phyloP scores from a whole-genome alignment of 2,329 filamentous ascomycete genomes.

The Monosporascus ibericus region DNA sequence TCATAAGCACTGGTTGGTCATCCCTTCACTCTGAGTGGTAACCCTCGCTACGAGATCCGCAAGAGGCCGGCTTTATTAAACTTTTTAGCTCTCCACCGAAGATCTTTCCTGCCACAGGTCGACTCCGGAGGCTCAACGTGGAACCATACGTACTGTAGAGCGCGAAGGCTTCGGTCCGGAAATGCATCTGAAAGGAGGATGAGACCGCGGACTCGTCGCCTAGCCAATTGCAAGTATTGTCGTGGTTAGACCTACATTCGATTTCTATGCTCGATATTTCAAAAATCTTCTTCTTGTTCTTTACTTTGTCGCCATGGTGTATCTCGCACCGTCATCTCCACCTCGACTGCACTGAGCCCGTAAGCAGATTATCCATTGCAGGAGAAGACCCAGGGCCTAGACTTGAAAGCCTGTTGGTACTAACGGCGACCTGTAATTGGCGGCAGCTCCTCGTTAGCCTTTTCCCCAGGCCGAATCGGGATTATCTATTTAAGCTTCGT shows the following conservation, averaged over 20 bases:
- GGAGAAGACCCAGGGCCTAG: not conserved
- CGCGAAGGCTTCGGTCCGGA: not conserved
- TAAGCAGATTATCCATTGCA: not conserved
- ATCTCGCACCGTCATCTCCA: not conserved
- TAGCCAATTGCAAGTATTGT: not conserved
- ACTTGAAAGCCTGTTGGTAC: not conserved
- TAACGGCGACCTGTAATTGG: not conserved
- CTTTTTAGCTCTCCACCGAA: too few species aligned
- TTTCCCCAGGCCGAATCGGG: not conserved
- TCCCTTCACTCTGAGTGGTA: too few species aligned
- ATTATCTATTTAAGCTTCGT: not conserved
- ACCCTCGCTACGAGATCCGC: too few species aligned
- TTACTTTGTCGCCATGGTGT: not conserved
- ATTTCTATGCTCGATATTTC: not conserved
- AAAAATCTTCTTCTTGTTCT: not conserved
- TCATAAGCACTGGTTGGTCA: too few species aligned
- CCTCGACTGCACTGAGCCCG: too few species aligned
- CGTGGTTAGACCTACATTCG: not conserved
- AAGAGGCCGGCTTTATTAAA: too few species aligned
- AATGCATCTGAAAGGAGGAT: not conserved
- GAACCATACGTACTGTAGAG: not conserved
- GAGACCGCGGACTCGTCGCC: not conserved
- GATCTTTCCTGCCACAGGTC: too few species aligned
- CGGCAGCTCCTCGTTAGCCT: not conserved
- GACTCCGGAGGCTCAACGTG: not conserved